Base-by-base conservation (phyloP, 768 basidiomycete species). In the Mycena capillaripes region DNA sequence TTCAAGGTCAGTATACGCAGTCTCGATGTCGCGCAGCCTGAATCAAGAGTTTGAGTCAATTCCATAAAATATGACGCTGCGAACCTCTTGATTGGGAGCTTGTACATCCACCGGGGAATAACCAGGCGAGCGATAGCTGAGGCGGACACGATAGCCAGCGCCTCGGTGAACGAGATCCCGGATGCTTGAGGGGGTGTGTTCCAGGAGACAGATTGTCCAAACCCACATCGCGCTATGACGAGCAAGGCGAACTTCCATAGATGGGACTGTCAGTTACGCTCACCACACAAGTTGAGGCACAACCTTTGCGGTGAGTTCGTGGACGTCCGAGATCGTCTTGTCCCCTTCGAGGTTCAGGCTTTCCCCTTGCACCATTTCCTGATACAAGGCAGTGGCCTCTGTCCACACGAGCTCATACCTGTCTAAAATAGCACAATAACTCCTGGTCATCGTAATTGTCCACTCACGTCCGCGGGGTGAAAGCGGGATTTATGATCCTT, bases 41-140 rank as follows among this genome's bases (percentile, higher is more conserved):
- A 2, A 6, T 30, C 11, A 21, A 5, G 21, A n/a, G 23, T 50
- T 21, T 27, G 9, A 30, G 38, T 38, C 38, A 38, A 38, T 16
- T 7, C 36, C 12, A 36, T 6, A 7, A 12, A 38, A 16, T 2
- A 8, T 10, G n/a, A 12, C n/a, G 21, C 5, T 6, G 5, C 2
- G 38, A 40, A 79, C 78, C 60, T 74, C 56, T 63, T 68, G 40
- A 78, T 67, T 1, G 77, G 75, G 4, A 79, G 61, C 16, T 50
- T 57, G 19, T 70, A 56, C n/a, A 78, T 50, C 78, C 78, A 79
- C 40, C 69, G 70, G 0, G 78, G 78, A 6, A 64, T 61, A 14
- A 76, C 56, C 19, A 69, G 29, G 8, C 69, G 52, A 10, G 55
- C 44, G 58, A 79, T 69, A 17, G 57, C 48, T 21, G 67, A 50